Base-by-base conservation (phyloP, 768 basidiomycete genomes). In the Stropharia rugosoannulata region DNA sequence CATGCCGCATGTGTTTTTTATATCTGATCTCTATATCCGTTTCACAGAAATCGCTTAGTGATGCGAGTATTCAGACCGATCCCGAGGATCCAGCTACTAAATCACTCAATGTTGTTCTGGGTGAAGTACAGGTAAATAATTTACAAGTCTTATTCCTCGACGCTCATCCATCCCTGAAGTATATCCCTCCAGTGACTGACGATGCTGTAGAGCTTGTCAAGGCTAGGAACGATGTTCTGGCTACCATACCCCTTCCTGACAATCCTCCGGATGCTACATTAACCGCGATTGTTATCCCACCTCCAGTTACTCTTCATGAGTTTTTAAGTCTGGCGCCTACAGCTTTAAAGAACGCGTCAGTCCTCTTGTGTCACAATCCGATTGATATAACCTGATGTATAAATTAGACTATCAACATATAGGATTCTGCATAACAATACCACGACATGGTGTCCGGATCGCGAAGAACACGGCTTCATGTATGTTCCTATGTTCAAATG, bases 401-500 rank as follows among this genome's bases (percentile, higher is more conserved):
- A 7, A 32, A 32, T 6, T 32, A 32, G 89, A 39, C 76, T 91
- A 6, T 71, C 78, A 6, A 84, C 84, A 58, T 87, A 90, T 65
- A 82, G 84, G 43, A 77, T 89, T 40, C 74, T 93, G 38, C 82
- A 87, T 51, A 81, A 84, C 54, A 66, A 73, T 5, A 90, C 86
- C 15, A 90, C 90, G 2, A 76, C 77, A 36, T 93, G 90, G 90
- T 91, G 90, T 63, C 82, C 87, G 2, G 88, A 89, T 44, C 83
- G 85, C 49, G 90, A 93, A 73, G 90, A 91, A 59, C 89, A 92
- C 54, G 90, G 90, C 2, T 92, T 87, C 63, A 83, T 85, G 66
- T 81, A 91, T 51, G 77, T 83, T 1, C 89, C 90, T 0, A 65
- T 80, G 11, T 92, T 85, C 77, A 90, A 89, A 64, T 93, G 90